Base-by-base conservation (phyloP, 495 filamentous ascomycete genomes). In the Hypoxylon subgilvum region DNA sequence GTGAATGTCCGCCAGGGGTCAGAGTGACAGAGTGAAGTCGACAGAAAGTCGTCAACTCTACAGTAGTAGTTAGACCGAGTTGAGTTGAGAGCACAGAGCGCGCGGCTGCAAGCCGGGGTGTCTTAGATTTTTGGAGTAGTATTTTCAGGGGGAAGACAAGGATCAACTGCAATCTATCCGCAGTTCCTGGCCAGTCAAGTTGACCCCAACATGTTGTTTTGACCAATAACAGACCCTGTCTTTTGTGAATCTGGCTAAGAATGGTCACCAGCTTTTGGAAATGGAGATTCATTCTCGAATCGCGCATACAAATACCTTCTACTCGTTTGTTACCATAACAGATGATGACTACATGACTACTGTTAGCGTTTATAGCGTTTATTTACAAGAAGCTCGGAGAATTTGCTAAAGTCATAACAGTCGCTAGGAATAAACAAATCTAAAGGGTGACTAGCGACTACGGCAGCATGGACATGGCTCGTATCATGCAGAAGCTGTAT, bases 91-190 rank as follows among this genome's bases (percentile, higher is more conserved):
- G 56, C 56, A 61, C 55, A 56, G 61, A 65, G 61, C 61, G 61
- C 61, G 61, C 61, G 61, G 61, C 56, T 65, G 50, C 49, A 23
- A 44, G 46, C 51, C 22, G 51, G 56, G 61, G 19, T 52, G 51
- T 65, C 61, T 65, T 60, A 41, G 56, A 65, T 61, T 10, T n/a
- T 35, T 57, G 41, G 46, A 23, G 61, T 65, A 25, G 55, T 55
- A 65, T 65, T 65, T 57, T 61, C 55, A 61, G 61, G 61, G 61
- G 61, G 32, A 32, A 28, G 14, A 30, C 61, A 27, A 58, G 54
- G 61, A 53, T 54, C 13, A 58, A n/a, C 50, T 56, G 40, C 46
- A 60, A 59, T 49, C 61, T 53, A 47, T 60, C 54, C 51, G 40
- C 30, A 34, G 31, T 56, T 52, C 56, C 50, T 57, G 28, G 47